phyloP scores from a whole-genome alignment of 306 rosid genomes.

The Vigna hirtella region DNA sequence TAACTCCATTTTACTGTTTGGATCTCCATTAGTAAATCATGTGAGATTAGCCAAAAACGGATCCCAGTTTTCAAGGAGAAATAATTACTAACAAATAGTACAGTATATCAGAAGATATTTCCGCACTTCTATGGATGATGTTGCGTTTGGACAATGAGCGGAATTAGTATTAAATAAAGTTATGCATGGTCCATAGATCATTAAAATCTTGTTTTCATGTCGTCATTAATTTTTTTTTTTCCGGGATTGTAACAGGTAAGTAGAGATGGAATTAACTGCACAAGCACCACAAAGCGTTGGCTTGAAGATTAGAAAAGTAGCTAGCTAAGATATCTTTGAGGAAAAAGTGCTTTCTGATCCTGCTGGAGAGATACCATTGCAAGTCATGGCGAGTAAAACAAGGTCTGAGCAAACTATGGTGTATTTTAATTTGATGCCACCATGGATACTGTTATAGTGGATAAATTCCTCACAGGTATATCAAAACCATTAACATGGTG shows the following conservation, averaged over 20 bases:
- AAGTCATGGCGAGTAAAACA: background rate
- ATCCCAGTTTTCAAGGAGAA: slow-evolving; percentile 7
- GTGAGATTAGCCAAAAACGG: slow-evolving; percentile 12
- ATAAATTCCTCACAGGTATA: background rate
- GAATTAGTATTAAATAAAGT: background rate
- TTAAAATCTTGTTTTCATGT: background rate
- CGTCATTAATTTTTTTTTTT: background rate
- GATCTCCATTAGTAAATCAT: background rate
- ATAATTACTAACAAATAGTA: background rate
- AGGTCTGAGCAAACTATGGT: background rate
- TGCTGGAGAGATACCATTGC: slow-evolving; percentile 34
- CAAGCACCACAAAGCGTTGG: slow-evolving; percentile 35
- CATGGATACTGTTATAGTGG: background rate
- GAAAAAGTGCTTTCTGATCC: slow-evolving; percentile 16
- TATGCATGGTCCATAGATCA: slow-evolving; percentile 1
- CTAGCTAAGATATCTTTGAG: slow-evolving; percentile 24
- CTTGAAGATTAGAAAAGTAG: slow-evolving; percentile 19
- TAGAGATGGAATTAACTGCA: slow-evolving; percentile 27
- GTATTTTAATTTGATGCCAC: slow-evolving; percentile 23
- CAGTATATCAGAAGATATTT: background rate
- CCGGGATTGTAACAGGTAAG: slow-evolving; percentile 43
- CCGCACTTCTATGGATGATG: background rate
- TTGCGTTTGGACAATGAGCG: background rate
- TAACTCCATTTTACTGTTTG: slow-evolving; percentile 3
- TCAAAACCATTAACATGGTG: background rate